Evolutionary conservation across 2,329 filamentous ascomycete genomes (phyloP).

Genomic region (Epicoccum nigrum): DNA sequence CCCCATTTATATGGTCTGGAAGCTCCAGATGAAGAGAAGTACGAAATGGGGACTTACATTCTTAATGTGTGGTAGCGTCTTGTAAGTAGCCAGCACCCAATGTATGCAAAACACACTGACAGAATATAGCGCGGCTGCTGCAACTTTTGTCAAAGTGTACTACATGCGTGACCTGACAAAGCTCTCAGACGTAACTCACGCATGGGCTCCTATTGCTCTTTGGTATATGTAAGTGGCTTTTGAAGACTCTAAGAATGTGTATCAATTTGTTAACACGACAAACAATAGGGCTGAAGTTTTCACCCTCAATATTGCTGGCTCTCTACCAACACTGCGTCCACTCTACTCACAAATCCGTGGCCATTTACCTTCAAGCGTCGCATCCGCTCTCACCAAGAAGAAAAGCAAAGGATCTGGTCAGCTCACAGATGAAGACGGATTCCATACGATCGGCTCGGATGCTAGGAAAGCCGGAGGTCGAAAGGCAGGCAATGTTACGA

Average conservation of each 20-base stretch:
- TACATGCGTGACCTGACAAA: conserved; percentile 5
- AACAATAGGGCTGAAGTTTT: conserved; percentile 2
- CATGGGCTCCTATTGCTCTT: conserved; percentile 2
- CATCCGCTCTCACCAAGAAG: neutral
- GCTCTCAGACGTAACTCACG: conserved; percentile 1
- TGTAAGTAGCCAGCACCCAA: neutral
- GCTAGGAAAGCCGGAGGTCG: neutral
- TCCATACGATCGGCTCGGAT: neutral
- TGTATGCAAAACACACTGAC: neutral
- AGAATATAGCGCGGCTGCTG: neutral
- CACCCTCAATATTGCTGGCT: conserved; percentile 41
- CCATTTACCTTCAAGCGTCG: neutral
- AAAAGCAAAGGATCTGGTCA: neutral
- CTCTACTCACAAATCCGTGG: neutral
- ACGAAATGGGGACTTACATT: conserved; percentile 8
- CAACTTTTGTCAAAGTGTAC: conserved; percentile 9
- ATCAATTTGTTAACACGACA: too few species aligned
- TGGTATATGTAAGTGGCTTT: conserved; percentile 2
- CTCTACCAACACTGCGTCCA: conserved; percentile 44
- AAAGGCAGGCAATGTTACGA: neutral
- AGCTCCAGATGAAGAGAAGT: conserved; percentile 5
- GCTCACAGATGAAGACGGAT: neutral
- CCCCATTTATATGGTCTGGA: conserved; percentile 8
- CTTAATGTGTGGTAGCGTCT: conserved; percentile 3
- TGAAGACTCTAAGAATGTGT: too few species aligned